Evolutionary conservation across 192 early-diverging fungal species (phyloP).

Genomic region (Chytriomyces confervae): DNA sequence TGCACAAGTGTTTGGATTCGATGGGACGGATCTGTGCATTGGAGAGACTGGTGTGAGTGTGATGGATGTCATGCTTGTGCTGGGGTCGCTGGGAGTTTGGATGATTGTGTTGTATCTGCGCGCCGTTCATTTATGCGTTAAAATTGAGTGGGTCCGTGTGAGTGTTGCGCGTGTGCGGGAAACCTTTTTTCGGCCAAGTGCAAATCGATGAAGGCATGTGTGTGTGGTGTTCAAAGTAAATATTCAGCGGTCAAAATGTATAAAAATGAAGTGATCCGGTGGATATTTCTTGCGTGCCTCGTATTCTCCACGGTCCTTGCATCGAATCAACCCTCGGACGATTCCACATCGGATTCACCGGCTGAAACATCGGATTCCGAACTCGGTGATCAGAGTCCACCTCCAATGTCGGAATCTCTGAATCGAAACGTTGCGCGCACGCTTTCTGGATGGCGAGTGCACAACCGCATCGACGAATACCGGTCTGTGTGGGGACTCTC

Average conservation of each 20-base stretch:
- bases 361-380: too few relatives aligned
- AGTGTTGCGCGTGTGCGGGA: constrained; percentile 9
- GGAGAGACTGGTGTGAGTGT: background rate
- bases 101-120: background rate
- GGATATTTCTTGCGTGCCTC: too few relatives aligned
- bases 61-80: background rate
- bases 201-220: too few relatives aligned
- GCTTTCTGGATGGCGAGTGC: background rate
- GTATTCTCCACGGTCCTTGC: too few relatives aligned
- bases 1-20: background rate
- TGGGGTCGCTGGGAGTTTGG: background rate
- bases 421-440: background rate
- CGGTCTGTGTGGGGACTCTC: background rate
- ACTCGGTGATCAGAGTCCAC: too few relatives aligned
- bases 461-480: constrained; percentile 7
- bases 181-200: background rate
- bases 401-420: background rate
- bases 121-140: background rate
- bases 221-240: too few relatives aligned
- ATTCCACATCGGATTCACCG: too few relatives aligned
- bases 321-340: too few relatives aligned
- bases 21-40: background rate
- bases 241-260: too few relatives aligned
- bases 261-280: too few relatives aligned
- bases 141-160: constrained; percentile 8